phyloP scores from a whole-genome alignment of 169 alveolate genomes.

The Ichthyophthirius multifiliis region DNA sequence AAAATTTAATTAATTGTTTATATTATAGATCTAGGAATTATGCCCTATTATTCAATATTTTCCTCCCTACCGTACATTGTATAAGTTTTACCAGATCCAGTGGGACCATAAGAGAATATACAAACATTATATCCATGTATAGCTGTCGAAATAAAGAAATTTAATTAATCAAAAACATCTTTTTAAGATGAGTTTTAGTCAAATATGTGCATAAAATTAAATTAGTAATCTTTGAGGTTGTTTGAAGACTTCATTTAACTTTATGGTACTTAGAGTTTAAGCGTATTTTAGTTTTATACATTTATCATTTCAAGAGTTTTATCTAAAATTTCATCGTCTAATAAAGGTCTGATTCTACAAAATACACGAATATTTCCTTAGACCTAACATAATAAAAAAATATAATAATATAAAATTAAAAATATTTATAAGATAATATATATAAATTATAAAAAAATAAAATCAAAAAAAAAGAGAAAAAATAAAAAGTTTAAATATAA shows the following conservation, averaged over 20 bases:
- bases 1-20: conserved; percentile 57
- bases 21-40: conserved; percentile 84
- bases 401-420: too few relatives aligned
- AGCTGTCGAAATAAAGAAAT: conserved; percentile 69
- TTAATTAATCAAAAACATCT: conserved; percentile 76
- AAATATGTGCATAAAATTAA: conserved; percentile 51
- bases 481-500: too few relatives aligned
- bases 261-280: conserved; percentile 49
- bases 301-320: conserved; percentile 3
- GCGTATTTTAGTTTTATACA: not conserved
- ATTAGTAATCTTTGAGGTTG: conserved; percentile 13
- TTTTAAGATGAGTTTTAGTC: conserved; percentile 55
- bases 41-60: conserved; percentile 66
- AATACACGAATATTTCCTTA: conserved; percentile 87
- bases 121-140: conserved; percentile 88
- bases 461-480: too few relatives aligned
- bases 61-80: conserved; percentile 86
- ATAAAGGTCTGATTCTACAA: conserved; percentile 86
- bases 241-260: conserved; percentile 32
- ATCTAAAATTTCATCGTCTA: conserved; percentile 48
- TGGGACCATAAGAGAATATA: conserved; percentile 91
- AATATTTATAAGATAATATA: too few relatives aligned
- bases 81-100: conserved; percentile 92
- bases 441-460: too few relatives aligned
- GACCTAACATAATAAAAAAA: too few relatives aligned